These are phyloP conservation scores for Lachnellula arida DNA, from an alignment of 2,329 filamentous ascomycete species.

Conservation along the genomic window DNA sequence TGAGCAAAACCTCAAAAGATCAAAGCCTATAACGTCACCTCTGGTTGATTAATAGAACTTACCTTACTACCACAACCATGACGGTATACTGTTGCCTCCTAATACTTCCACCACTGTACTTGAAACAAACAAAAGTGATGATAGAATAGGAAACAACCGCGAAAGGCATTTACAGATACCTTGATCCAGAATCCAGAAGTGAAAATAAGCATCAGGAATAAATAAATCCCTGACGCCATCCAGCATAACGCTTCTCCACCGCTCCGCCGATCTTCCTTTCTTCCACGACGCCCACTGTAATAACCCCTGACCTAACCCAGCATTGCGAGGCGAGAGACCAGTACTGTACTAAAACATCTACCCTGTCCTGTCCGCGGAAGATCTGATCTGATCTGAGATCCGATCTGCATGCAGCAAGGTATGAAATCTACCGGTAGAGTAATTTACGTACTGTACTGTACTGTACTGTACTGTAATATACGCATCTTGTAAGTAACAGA, in stretches of 20 bases:
- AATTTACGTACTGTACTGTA: not conserved
- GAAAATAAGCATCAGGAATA: not conserved
- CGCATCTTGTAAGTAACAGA: not conserved
- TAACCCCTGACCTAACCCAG: not conserved
- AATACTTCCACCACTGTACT: too few species aligned
- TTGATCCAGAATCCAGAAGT: not conserved
- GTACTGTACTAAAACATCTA: too few species aligned
- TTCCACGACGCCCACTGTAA: not conserved
- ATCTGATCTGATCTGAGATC: too few species aligned
- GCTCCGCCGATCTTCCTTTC: not conserved
- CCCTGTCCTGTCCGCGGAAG: too few species aligned
- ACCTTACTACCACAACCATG: too few species aligned
- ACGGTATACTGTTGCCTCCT: too few species aligned
- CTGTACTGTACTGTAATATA: not conserved
- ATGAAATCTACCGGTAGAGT: not conserved
- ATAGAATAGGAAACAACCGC: not conserved
- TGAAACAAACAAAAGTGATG: too few species aligned
- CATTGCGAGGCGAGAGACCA: too few species aligned
- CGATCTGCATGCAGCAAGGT: not conserved
- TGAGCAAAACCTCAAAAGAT: not conserved
- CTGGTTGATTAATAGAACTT: too few species aligned
- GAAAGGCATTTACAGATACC: not conserved
- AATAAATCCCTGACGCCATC: conserved; percentile 5
- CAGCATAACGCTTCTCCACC: conserved; percentile 2
- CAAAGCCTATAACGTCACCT: too few species aligned